These are phyloP conservation scores for Suillus subluteus DNA, from an alignment of 768 basidiomycete species.

Conservation along the genomic window DNA sequence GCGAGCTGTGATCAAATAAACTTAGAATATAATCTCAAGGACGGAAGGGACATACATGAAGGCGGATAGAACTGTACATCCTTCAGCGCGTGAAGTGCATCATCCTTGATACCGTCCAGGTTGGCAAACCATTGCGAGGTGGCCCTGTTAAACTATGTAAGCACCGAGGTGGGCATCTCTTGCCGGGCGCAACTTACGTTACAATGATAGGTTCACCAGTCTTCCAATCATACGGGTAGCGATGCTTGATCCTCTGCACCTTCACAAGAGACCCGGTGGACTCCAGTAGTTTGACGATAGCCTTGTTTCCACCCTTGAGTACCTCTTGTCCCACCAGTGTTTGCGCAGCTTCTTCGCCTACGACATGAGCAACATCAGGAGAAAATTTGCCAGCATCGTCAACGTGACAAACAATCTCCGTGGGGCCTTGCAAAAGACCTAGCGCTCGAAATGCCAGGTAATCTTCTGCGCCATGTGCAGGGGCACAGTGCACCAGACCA, in stretches of 20 bases:
- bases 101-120: conserved; percentile 78
- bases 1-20: conserved; percentile 54
- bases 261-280: conserved; percentile 58
- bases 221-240: conserved; percentile 97
- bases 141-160: conserved; percentile 50
- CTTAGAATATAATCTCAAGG: not conserved
- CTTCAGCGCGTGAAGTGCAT: conserved; percentile 70
- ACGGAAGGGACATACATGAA: conserved; percentile 52
- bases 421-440: conserved; percentile 44
- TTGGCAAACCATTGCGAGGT: conserved; percentile 99
- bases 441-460: conserved; percentile 74
- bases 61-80: conserved; percentile 77
- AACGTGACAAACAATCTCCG: conserved; percentile 78
- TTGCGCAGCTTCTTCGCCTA: conserved; percentile 50
- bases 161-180: not conserved
- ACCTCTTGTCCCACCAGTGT: conserved; percentile 71
- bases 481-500: conserved; percentile 93
- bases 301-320: conserved; percentile 68
- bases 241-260: conserved; percentile 75
- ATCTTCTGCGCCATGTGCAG: conserved; percentile 93
- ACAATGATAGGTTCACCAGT: conserved; percentile 92
- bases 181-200: conserved; percentile 53
- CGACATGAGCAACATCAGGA: conserved; percentile 54
- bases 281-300: conserved; percentile 64
- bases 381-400: conserved; percentile 77